Evolutionary conservation across 164 flowering plant genomes (phyloP), one percentile per base, ranked within the genome.

Genomic region (Kalanchoe fedtschenkoi): DNA sequence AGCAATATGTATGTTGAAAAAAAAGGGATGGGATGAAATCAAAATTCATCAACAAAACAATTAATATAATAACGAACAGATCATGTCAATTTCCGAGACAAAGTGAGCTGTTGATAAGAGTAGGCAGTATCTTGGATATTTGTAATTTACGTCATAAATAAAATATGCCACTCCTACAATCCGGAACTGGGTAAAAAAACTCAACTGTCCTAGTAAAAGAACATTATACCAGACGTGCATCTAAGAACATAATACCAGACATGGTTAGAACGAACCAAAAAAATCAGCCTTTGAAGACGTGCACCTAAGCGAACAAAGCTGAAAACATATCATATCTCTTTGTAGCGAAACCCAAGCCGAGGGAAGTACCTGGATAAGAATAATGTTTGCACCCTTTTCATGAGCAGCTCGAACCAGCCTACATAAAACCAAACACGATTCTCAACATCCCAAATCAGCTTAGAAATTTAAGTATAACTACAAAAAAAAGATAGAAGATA

Each of bases 351-450:
- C 61, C 39, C 34, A 33, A n/a, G 16, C 21, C 17, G 35, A 35
- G 37, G 37, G 39, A 37, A 35, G n/a, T 65, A 89, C 97, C 93
- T 90, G 98, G 64, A 93, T 86, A 44, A 93, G 97, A 74, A 89
- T 71, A 68, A 93, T 86, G 66, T 88, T 79, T 24, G 98, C 96
- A 60, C 98, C 98, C 65, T 84, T 88, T 34, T 58, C 60, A 65
- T 88, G 95, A 66, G 98, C 97, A 66, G 72, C 81, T 75, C 96
- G 80, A 69, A 93, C 91, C 75, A 93, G 69, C 72, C 97, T 89
- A 84, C 72, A 74, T 5, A 61, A 55, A 58, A 68, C 3, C 9
- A 39, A 43, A n/a, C 21, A 26, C 16, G 26, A 3, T 24, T 10
- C 5, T 9, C 16, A 51, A 51, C 15, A 32, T 22, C 61, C 19